These are phyloP conservation scores for Houttuynia cordata DNA, from an alignment of 164 flowering plant species.

Conservation along the genomic window DNA sequence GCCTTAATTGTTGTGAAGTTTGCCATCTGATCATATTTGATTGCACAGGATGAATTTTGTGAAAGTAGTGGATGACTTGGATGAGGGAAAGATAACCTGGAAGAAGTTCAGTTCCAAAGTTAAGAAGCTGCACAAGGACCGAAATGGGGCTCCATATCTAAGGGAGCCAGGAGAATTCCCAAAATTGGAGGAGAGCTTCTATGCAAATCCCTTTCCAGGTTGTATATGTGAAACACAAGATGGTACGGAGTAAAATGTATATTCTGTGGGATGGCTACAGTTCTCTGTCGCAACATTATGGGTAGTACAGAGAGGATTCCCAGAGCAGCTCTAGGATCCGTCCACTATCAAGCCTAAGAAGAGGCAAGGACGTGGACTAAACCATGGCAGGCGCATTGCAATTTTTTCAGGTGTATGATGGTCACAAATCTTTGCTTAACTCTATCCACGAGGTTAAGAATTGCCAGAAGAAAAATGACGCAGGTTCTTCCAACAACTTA, in stretches of 20 bases:
- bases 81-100: conserved; percentile 79
- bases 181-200: conserved; percentile 92
- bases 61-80: conserved; percentile 66
- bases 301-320: not conserved
- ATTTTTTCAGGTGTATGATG: not conserved
- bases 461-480: not conserved
- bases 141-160: conserved; percentile 64
- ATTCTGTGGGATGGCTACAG: not conserved
- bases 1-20: not conserved
- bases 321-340: not conserved
- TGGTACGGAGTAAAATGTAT: not conserved
- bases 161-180: conserved; percentile 93
- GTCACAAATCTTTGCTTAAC: not conserved
- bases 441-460: not conserved
- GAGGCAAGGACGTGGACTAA: not conserved
- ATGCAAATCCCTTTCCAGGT: conserved; percentile 91
- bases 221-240: conserved; percentile 64
- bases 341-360: not conserved
- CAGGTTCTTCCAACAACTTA: not conserved
- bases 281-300: not conserved
- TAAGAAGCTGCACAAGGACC: conserved; percentile 62
- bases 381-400: not conserved
- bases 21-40: not conserved
- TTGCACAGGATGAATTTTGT: conserved; percentile 78
- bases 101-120: conserved; percentile 74